Base-by-base conservation (phyloP, 768 basidiomycete genomes). In the Lyophyllum shimeji region DNA sequence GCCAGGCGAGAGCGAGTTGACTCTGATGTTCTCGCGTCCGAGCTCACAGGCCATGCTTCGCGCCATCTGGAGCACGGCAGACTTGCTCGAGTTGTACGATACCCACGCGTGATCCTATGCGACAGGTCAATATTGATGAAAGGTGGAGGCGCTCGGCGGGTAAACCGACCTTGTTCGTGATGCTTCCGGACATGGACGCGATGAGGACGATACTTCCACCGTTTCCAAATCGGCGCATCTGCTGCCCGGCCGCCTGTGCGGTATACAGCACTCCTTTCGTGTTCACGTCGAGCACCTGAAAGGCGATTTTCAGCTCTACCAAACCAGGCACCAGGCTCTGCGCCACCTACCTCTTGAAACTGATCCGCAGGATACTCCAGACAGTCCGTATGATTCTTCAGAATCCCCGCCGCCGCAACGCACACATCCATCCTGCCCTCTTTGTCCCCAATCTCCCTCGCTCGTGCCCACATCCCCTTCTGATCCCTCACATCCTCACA, bases 21-120 rank as follows among this genome's bases (percentile, higher is more conserved):
- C 87, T 2, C 90, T 78, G 48, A 92, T 90, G 1, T 76, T 71
- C 67, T 83, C 74, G 33, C 65, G 71, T 1, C 87, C 90, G 1
- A 92, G 77, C 65, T 92, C 89, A 64, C 87, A 90, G 3, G 89
- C 89, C 87, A 92, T 86, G 67, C 86, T 89, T 42, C 90, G 82
- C 5, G 77, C 84, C 87, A 90, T 90, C 70, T 92, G 89, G 40
- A 90, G 69, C 17, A 92, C 87, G 4, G 84, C 89, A 1, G 85
- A 82, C 70, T 92, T 92, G 72, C 85, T 87, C 46, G 81, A 77
- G 69, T 90, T 90, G 71, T 91, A 91, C 13, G 86, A 81, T 49
- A 85, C 80, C 87, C 86, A 90, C 1, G 84, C 81, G 60, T 89
- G 86, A 60, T 83, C 87, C 89, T 66, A 43, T n/a, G 20, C 15